Conservation (phyloP, 768 basidiomycete genomes). For the Suillus cothurnatus region DNA sequence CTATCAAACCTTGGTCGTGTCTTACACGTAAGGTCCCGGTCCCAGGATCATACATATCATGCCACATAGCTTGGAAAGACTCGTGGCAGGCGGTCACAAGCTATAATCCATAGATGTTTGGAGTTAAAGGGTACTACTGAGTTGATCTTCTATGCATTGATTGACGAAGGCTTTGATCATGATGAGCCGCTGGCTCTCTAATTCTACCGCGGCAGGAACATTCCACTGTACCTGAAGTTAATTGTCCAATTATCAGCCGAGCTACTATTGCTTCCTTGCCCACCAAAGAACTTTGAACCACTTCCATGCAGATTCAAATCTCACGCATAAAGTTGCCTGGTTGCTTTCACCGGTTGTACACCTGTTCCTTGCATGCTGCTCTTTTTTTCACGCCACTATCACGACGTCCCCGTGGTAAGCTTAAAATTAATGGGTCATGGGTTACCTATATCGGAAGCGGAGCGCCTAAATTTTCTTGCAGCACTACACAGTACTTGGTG, state of each 20-base stretch:
- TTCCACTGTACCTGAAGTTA: neutral
- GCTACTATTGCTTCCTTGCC: neutral
- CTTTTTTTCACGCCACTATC: neutral
- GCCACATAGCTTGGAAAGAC: neutral
- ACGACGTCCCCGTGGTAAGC: too few species aligned
- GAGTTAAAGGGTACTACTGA: neutral
- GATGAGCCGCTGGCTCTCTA: neutral
- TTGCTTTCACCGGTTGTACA: neutral
- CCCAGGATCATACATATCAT: neutral
- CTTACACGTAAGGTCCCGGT: neutral
- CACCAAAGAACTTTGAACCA: neutral
- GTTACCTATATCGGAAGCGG: too few species aligned
- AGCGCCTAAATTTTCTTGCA: neutral
- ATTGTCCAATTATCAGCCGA: neutral
- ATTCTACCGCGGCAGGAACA: constrained; percentile 2
- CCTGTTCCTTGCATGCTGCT: neutral
- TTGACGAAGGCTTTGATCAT: neutral
- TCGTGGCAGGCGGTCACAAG: neutral
- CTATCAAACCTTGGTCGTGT: neutral
- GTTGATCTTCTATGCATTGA: neutral
- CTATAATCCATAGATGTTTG: neutral
- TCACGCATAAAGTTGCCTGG: neutral
- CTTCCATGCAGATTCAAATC: neutral
- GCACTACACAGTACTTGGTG: neutral
- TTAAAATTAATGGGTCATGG: too few species aligned